Percentiles rank a stretch among this genome's conserved stretches.
Evolutionary conservation across 805 yeast species (phyloP).

Genomic region (Pichia scutulata): DNA sequence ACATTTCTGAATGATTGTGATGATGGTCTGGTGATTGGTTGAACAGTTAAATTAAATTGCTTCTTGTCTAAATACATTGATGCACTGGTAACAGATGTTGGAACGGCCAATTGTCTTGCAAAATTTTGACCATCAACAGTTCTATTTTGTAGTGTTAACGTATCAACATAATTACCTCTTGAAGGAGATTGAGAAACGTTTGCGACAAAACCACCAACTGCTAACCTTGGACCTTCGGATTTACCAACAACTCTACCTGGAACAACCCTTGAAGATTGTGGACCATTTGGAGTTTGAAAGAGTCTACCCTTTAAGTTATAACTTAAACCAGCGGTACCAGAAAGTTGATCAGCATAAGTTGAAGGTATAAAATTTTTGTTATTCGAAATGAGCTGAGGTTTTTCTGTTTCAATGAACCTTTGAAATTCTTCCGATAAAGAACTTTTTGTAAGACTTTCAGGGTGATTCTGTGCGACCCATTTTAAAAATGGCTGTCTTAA

Average conservation of each 20-base stretch:
- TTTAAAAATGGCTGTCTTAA: slow-evolving; percentile 46
- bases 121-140: slow-evolving; percentile 21
- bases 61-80: slow-evolving; percentile 18
- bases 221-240: slow-evolving; percentile 37
- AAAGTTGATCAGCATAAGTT: slow-evolving; percentile 17
- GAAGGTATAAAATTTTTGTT: slow-evolving; percentile 13
- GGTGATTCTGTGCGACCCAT: slow-evolving; percentile 48
- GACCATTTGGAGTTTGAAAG: slow-evolving; percentile 63
- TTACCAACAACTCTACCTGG: slow-evolving; percentile 61
- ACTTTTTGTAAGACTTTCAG: slow-evolving; percentile 27
- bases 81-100: slow-evolving; percentile 23
- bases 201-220: slow-evolving; percentile 44
- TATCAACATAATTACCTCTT: slow-evolving; percentile 11
- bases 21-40: slow-evolving; percentile 7
- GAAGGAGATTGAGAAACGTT: slow-evolving; percentile 17
- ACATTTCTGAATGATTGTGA: not conserved
- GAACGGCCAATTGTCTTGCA: slow-evolving; percentile 24
- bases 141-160: slow-evolving; percentile 19
- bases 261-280: slow-evolving; percentile 40
- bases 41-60: slow-evolving; percentile 18
- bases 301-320: slow-evolving; percentile 64
- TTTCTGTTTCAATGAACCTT: slow-evolving; percentile 31
- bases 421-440: slow-evolving; percentile 24
- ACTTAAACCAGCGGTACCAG: slow-evolving; percentile 73
- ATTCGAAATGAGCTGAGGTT: slow-evolving; percentile 10